Evolutionary conservation across 345 rosid species (phyloP), one percentile per base, ranked within the genome.

Genomic region (Angophora floribunda): DNA sequence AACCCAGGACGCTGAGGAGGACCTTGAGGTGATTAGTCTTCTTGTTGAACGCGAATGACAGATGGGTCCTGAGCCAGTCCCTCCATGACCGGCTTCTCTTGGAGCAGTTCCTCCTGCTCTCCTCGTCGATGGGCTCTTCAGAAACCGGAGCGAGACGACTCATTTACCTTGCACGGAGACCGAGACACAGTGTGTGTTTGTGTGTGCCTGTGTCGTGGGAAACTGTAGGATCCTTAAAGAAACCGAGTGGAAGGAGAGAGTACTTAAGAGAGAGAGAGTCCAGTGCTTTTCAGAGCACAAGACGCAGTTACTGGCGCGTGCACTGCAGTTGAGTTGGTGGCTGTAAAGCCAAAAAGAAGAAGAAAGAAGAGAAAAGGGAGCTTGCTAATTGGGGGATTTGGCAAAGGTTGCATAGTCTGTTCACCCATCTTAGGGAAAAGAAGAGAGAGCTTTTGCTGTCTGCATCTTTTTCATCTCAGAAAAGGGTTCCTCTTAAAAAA

Each of bases 1-100:
- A 96, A 67, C 94, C 99, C 52, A 96, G 93, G 90, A 96, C 98
- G 89, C 99, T 95, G 7, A 96, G 88, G 87, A 96, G 96, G 89
- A 93, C 91, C 88, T 92, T 95, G 90, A 93, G 93, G 86, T 95
- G 93, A 70, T 96, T 90, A 87, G 94, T 95, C 65, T 92, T 94
- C 90, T 28, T 36, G 87, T 9, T 51, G 24, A 55, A 57, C 41
- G 90, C 91, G 89, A 94, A 92, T 51, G 96, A 91, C 75, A 95
- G 90, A 85, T 93, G 97, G 87, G 93, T 82, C 91, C 91, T 95
- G 89, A 95, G 91, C 99, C 99, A 96, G 92, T 89, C 89, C 89
- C 91, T 93, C 99, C 95, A 96, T 85, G 96, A 93, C 11, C 88
- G 93, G 4, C 79, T 85, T 52, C 90, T 92, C 91, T 85, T 95